Conservation (phyloP, 352 stramenopile species). For the Phytophthora uliginosa region DNA sequence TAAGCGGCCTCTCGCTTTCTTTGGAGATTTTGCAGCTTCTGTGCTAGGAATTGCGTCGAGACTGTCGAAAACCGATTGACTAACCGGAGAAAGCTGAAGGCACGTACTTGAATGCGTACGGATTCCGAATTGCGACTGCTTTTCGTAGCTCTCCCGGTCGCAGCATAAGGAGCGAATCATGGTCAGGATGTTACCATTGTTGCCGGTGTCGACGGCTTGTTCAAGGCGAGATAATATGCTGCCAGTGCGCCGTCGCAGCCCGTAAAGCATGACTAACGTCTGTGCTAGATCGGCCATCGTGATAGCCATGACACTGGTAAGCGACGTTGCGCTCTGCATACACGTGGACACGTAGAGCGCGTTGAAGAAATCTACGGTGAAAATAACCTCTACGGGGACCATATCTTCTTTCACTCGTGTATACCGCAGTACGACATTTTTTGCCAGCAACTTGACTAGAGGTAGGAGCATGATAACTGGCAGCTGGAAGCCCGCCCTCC, state of each 20-base stretch:
- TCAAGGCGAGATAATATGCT: background rate
- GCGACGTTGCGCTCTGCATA: constrained; percentile 42
- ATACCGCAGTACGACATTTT: constrained; percentile 18
- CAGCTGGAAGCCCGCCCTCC: background rate
- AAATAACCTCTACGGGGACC: constrained; percentile 29
- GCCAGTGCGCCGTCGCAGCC: background rate
- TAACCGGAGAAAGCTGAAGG: background rate
- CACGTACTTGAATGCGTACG: background rate
- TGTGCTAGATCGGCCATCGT: constrained; percentile 21
- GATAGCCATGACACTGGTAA: constrained; percentile 18
- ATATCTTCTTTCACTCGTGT: background rate
- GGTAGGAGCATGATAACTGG: constrained; percentile 17
- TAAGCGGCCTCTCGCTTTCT: background rate
- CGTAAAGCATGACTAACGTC: constrained; percentile 4
- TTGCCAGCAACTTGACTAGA: constrained; percentile 36
- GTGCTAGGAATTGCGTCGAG: background rate
- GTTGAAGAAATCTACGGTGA: constrained; percentile 42
- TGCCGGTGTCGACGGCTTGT: background rate
- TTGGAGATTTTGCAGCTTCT: background rate
- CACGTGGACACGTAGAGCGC: constrained; percentile 39
- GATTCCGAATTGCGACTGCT: background rate
- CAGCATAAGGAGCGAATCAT: background rate
- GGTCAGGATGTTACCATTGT: background rate
- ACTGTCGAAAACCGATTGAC: background rate
- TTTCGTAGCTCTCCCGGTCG: background rate